Evolutionary conservation across 257 asterid species (phyloP).

Genomic region (Salvia miltiorrhiza): DNA sequence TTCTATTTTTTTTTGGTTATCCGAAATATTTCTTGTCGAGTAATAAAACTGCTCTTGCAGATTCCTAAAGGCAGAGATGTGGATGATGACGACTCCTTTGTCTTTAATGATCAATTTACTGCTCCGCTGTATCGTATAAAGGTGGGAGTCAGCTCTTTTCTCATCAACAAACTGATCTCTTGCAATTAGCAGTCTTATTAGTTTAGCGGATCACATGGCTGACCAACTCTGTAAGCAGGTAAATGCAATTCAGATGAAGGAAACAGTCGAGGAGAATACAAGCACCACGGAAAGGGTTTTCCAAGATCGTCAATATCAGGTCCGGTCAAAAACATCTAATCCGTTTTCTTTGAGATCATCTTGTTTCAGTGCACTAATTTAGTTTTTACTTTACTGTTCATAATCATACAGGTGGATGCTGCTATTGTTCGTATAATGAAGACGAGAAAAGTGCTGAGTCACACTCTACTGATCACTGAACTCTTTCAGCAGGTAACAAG

Average conservation of each 20-base stretch:
- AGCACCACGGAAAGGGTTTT: constrained; percentile 94
- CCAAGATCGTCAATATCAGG: constrained; percentile 99
- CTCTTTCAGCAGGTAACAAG: constrained; percentile 90
- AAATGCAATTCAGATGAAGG: constrained; percentile 96
- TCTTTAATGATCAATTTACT: constrained; percentile 74
- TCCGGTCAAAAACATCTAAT: constrained; percentile 15
- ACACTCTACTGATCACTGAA: constrained; percentile 92
- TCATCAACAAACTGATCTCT: background rate
- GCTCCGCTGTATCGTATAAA: constrained; percentile 81
- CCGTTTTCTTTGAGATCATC: background rate
- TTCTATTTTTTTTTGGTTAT: background rate
- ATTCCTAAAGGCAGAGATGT: constrained; percentile 55
- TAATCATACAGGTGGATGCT: constrained; percentile 78
- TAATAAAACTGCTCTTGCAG: constrained; percentile 30
- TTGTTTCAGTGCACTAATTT: background rate
- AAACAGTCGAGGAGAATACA: constrained; percentile 91
- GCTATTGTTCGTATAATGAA: constrained; percentile 98
- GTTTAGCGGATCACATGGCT: background rate
- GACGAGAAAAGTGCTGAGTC: constrained; percentile 90
- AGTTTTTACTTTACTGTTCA: background rate
- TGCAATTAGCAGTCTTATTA: background rate
- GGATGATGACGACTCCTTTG: constrained; percentile 68
- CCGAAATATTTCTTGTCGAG: background rate
- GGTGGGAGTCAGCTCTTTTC: constrained; percentile 24
- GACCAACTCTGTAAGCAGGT: constrained; percentile 43